Evolutionary conservation across 192 early-diverging fungal species (phyloP).

Genomic region (Coemansia asiatica): DNA sequence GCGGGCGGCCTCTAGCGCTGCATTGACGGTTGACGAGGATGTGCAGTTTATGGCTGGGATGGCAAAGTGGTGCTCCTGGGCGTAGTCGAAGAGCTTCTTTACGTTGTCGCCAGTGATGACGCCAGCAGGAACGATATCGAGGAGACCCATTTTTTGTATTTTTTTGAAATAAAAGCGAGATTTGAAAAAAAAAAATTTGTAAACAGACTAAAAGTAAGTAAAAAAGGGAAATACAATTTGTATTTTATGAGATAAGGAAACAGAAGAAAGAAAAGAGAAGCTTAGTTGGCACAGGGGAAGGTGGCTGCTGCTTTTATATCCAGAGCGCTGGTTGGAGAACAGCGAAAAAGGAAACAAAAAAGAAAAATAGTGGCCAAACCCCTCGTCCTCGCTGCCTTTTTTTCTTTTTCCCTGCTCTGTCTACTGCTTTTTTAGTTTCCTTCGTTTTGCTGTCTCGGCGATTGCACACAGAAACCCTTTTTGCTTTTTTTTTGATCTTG

Average conservation of each 20-base stretch:
- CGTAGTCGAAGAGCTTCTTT: conserved; percentile 75
- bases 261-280: not conserved
- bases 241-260: not conserved
- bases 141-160: conserved; percentile 64
- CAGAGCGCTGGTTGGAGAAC: conserved; percentile 1
- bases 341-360: not conserved
- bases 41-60: conserved; percentile 98
- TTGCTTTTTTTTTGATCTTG: too few relatives aligned
- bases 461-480: too few relatives aligned
- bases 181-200: not conserved
- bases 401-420: not conserved
- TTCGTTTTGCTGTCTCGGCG: too few relatives aligned
- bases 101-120: conserved; percentile 94
- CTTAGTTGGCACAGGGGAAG: not conserved
- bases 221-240: too few relatives aligned
- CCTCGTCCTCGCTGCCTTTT: not conserved
- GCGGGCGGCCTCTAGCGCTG: conserved; percentile 90
- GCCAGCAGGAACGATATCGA: conserved; percentile 83
- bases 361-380: not conserved
- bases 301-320: not conserved
- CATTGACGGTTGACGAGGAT: conserved; percentile 88
- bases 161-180: not conserved
- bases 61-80: conserved; percentile 80
- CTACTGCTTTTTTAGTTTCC: too few relatives aligned
- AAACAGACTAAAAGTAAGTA: not conserved